Percentiles rank a stretch among this genome's conserved stretches.
phyloP scores from a whole-genome alignment of 352 stramenopile genomes.

The Pythium volutum region DNA sequence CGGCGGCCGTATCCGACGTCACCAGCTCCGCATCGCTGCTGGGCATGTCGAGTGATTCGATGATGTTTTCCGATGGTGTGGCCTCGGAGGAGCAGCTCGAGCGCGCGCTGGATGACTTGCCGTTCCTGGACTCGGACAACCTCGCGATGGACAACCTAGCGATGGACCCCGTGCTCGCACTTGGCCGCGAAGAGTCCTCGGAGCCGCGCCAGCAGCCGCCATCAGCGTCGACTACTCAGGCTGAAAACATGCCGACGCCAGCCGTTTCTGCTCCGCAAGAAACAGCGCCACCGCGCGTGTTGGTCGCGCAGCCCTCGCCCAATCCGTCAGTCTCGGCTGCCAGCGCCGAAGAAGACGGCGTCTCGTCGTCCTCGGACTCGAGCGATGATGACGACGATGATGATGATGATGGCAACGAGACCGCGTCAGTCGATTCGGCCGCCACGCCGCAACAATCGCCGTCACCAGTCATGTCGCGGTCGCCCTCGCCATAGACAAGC shows the following conservation, averaged over 20 bases:
- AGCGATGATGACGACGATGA: conserved; percentile 32
- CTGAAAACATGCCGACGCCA: too few relatives aligned
- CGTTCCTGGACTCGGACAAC: conserved; percentile 69
- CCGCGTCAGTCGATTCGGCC: conserved; percentile 45
- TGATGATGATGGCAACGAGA: conserved; percentile 42
- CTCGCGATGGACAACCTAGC: conserved; percentile 48
- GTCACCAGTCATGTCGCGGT: conserved; percentile 53
- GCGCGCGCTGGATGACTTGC: conserved; percentile 63
- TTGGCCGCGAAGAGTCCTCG: neutral
- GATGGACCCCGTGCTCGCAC: conserved; percentile 23
- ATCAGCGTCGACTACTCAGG: neutral
- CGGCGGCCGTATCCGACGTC: conserved; percentile 3
- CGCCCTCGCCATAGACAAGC: conserved; percentile 41
- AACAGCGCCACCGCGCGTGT: neutral
- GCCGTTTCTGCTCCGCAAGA: neutral
- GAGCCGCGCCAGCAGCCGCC: neutral
- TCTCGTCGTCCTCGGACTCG: conserved; percentile 20
- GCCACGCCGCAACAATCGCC: conserved; percentile 44
- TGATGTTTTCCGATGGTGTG: conserved; percentile 29
- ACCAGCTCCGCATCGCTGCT: conserved; percentile 26
- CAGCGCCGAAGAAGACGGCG: conserved; percentile 16
- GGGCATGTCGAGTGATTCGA: conserved; percentile 24
- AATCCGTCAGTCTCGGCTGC: conserved; percentile 6
- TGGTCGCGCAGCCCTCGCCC: conserved; percentile 5
- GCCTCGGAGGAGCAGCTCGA: conserved; percentile 72